Evolutionary conservation across 169 alveolate species (phyloP).

Genomic region (Babesia ovata): DNA sequence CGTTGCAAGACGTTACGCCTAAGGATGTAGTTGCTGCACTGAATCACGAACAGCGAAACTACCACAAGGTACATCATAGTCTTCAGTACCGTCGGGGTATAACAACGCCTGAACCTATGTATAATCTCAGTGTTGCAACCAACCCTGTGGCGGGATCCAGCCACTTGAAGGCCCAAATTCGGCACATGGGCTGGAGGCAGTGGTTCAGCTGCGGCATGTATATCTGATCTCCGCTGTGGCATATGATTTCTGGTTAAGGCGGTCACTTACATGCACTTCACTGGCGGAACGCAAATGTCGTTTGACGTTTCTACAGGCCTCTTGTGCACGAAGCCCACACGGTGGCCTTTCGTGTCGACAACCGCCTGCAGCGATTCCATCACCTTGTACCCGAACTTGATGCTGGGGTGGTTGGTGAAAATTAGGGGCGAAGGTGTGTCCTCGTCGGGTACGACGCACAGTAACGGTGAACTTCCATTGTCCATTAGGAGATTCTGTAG

Average conservation of each 20-base stretch:
- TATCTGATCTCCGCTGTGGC: slow-evolving; percentile 72
- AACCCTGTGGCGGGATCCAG: slow-evolving; percentile 68
- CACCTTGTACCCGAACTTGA: slow-evolving; percentile 76
- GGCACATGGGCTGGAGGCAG: slow-evolving; percentile 76
- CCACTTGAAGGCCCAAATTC: slow-evolving; percentile 74
- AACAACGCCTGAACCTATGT: slow-evolving; percentile 33
- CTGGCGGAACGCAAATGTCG: slow-evolving; percentile 60
- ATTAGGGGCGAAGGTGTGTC: slow-evolving; percentile 52
- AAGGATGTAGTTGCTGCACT: slow-evolving; percentile 22
- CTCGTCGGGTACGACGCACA: slow-evolving; percentile 73
- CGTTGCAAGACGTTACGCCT: slow-evolving; percentile 26
- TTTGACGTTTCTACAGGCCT: slow-evolving; percentile 34
- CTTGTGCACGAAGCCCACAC: slow-evolving; percentile 72
- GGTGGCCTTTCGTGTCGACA: slow-evolving; percentile 70
- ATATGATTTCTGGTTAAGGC: not conserved
- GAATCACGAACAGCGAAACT: slow-evolving; percentile 16
- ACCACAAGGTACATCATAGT: slow-evolving; percentile 7
- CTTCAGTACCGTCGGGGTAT: slow-evolving; percentile 31
- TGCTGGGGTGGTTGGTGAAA: slow-evolving; percentile 72
- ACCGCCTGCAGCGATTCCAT: slow-evolving; percentile 70
- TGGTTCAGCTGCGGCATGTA: slow-evolving; percentile 75
- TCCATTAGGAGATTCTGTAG: slow-evolving; percentile 67
- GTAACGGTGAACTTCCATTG: slow-evolving; percentile 45
- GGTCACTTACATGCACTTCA: slow-evolving; percentile 35
- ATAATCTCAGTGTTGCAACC: too few relatives aligned